These are phyloP conservation scores for Reticulascus tulasneorum DNA, from an alignment of 2,329 filamentous ascomycete species.

Conservation along the genomic window DNA sequence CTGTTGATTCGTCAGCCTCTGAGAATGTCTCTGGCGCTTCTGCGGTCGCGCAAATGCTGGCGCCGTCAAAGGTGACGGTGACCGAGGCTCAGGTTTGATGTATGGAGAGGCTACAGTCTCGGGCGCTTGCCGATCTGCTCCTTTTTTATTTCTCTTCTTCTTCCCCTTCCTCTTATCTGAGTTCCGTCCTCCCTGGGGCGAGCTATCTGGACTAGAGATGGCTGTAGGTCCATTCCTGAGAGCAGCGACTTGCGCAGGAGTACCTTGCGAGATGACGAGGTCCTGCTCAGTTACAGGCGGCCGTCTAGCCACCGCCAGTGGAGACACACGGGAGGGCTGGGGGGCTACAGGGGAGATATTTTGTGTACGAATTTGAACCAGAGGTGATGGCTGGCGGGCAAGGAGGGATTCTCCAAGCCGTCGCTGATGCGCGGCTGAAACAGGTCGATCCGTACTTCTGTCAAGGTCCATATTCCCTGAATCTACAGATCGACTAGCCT, in stretches of 20 bases:
- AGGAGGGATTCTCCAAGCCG: constrained; percentile 8
- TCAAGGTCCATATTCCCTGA: constrained; percentile 25
- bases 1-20: too few species aligned
- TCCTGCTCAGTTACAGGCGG: constrained; percentile 26
- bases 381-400: constrained; percentile 47
- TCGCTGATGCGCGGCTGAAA: constrained; percentile 8
- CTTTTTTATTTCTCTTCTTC: constrained; percentile 48
- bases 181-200: constrained; percentile 47
- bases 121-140: constrained; percentile 44
- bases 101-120: constrained; percentile 45
- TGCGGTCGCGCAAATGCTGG: constrained; percentile 49
- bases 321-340: constrained; percentile 67
- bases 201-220: constrained; percentile 57
- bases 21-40: constrained; percentile 55
- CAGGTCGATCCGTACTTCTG: constrained; percentile 14
- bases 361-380: constrained; percentile 62
- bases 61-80: constrained; percentile 54
- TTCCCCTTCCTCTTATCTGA: constrained; percentile 46
- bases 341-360: constrained; percentile 71
- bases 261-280: constrained; percentile 30
- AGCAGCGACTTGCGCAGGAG: constrained; percentile 52
- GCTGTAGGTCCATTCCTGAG: constrained; percentile 47
- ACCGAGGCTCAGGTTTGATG: constrained; percentile 63
- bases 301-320: constrained; percentile 44
- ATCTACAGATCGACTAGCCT: constrained; percentile 38